Evolutionary conservation across 306 rosid genomes (phyloP), one percentile per base, ranked within the genome.

Genomic region (Vigna angularis): DNA sequence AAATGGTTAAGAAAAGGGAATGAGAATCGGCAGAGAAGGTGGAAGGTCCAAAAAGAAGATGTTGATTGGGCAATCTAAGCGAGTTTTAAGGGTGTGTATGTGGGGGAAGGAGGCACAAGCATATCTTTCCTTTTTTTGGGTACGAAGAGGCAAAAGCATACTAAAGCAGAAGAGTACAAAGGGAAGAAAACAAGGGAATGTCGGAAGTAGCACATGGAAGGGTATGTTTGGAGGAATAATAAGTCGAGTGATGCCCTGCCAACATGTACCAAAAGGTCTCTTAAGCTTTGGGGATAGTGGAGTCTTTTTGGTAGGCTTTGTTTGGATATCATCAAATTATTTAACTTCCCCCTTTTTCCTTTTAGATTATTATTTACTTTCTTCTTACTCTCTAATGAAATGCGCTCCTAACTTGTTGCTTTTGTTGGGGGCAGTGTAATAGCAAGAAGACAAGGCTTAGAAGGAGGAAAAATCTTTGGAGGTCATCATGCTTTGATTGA

Each of bases 171-270:
- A 88, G 84, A 72, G 50, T 86, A 79, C 52, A 55, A 5, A 36
- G 77, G 81, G 90, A 85, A 87, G 72, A 88, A 55, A 79, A 85
- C 96, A 87, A 90, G 87, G 84, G 91, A 88, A 89, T 92, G 96
- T 89, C 81, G 88, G 87, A 95, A 79, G 28, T 78, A 89, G 91
- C 89, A 75, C 83, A 88, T 93, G 99, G 96, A 93, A 87, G 79
- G 78, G 90, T 84, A 90, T 84, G 85, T 81, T 87, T 93, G 99
- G 98, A 88, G 87, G 97, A 89, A 91, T 89, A 79, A 88, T 79
- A 76, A 80, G 87, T 85, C 76, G 64, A 82, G 73, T 53, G 88
- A 91, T 88, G 82, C 86, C 42, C 80, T 88, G 84, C 86, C 85
- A 86, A 78, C 84, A 78, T 83, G 84, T 82, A 90, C 84, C 53